phyloP scores from a whole-genome alignment of 768 basidiomycete species.

The Holtermannia corniformis region DNA sequence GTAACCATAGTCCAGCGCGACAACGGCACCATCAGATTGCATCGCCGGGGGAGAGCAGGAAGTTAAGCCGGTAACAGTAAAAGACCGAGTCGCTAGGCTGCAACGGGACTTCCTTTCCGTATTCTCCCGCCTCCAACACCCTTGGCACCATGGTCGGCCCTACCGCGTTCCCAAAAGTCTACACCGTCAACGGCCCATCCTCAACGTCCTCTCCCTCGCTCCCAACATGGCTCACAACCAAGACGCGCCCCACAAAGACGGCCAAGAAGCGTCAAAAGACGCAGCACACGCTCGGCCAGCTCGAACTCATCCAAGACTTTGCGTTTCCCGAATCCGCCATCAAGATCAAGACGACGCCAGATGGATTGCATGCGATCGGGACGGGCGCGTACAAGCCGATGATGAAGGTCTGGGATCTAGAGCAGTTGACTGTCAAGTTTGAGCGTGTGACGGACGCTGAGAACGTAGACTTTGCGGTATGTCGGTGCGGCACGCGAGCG shows the following conservation, averaged over 20 bases:
- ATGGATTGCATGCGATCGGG: conserved; percentile 84
- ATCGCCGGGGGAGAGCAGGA: too few relatives aligned
- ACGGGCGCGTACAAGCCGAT: conserved; percentile 98
- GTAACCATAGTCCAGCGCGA: too few relatives aligned
- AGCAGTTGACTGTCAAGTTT: conserved; percentile 85
- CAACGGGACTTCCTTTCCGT: too few relatives aligned
- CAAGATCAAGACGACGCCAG: conserved; percentile 76
- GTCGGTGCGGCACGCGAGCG: conserved; percentile 43
- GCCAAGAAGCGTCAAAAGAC: conserved; percentile 38
- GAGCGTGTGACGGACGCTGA: conserved; percentile 92
- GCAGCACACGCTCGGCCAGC: conserved; percentile 59
- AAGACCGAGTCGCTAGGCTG: too few relatives aligned
- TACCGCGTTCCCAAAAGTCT: conserved; percentile 54
- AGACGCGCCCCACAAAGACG: conserved; percentile 34
- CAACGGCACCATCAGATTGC: too few relatives aligned
- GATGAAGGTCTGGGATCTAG: conserved; percentile 89
- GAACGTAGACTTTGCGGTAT: conserved; percentile 95
- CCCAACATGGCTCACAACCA: conserved; percentile 78
- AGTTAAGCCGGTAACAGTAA: too few relatives aligned
- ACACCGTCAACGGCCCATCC: conserved; percentile 89
- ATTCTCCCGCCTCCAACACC: too few relatives aligned
- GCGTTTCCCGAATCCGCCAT: conserved; percentile 96
- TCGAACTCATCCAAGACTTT: conserved; percentile 90
- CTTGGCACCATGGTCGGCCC: background rate
- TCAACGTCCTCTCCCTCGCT: conserved; percentile 79